phyloP scores from a whole-genome alignment of 441 rosid genomes.

The Syzygium malaccense region DNA sequence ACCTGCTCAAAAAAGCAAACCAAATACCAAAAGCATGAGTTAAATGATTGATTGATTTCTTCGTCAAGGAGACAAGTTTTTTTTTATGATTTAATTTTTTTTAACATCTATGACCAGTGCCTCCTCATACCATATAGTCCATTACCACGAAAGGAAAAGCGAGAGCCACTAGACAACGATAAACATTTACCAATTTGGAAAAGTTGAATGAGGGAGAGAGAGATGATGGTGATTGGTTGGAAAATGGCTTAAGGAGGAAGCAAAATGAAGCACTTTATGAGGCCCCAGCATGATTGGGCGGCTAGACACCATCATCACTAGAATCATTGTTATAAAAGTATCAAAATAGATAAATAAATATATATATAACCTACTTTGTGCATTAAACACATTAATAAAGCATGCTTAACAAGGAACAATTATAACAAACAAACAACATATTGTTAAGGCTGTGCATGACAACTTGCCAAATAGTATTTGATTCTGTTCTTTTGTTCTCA shows the following conservation, averaged over 20 bases:
- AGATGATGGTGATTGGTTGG: conserved; percentile 22
- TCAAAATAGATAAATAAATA: background rate
- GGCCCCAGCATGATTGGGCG: conserved; percentile 34
- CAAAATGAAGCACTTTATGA: conserved; percentile 34
- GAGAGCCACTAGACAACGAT: background rate
- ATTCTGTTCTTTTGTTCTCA: too few species aligned
- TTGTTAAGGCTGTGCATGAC: background rate
- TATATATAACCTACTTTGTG: background rate
- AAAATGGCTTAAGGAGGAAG: conserved; percentile 58
- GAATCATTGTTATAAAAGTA: conserved; percentile 1
- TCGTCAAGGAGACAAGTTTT: background rate
- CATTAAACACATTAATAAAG: background rate
- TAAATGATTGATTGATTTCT: background rate
- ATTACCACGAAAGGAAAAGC: background rate
- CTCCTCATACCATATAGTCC: background rate
- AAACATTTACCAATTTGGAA: conserved; percentile 28
- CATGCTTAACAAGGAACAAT: background rate
- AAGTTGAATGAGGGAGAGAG: background rate
- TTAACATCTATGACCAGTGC: background rate
- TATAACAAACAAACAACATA: background rate
- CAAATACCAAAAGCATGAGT: background rate
- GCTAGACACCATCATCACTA: conserved; percentile 15
- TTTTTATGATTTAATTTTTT: background rate
- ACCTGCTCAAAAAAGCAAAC: background rate
- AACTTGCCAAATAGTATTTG: too few species aligned